Base-by-base conservation (phyloP, 495 filamentous ascomycete genomes). In the Podospora sp. region DNA sequence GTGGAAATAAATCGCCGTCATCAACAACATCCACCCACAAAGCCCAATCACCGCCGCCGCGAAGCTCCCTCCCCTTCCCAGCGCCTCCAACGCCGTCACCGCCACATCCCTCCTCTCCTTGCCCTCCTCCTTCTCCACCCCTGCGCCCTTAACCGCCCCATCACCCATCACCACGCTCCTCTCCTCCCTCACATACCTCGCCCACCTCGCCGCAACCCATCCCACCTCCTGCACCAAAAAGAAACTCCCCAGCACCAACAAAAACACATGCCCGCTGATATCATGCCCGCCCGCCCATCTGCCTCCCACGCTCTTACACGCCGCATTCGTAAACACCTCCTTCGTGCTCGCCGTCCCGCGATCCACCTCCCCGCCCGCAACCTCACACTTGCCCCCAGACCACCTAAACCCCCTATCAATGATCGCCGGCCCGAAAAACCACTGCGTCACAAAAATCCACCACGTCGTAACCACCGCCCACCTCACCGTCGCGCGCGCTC, bases 1-100 rank as follows among this genome's bases (percentile, higher is more conserved):
- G 76, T 99, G 95, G 66, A 99, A 99, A 81, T 93, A 97, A 53
- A 93, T 90, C 12, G 94, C 92, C 51, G 95, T 99, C 95, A 99
- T 99, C 58, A 97, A 82, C 77, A 97, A 77, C 94, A 98, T 98
- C 91, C 93, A 97, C 85, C 87, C 89, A 66, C 87, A 89, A 73
- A 97, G 70, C 6, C 78, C 87, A 71, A 89, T 73, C 69, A 87
- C 74, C 52, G 72, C 85, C 74, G 87, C 69, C 9, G 81, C 83
- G 18, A 81, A 75, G 69, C 72, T 85, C 27, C 81, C 79, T 0
- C 80, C 82, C 7, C 80, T 63, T 6, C 81, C 80, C 63, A 81
- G 73, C 66, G 70, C 67, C 26, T 77, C 76, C 25, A 67, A 63
- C 16, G 40, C 63, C 35, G 70, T 64, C 66, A 67, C 65, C 59